Percentiles rank a stretch among this genome's conserved stretches.
phyloP scores from a whole-genome alignment of 2,329 filamentous ascomycete genomes.

The Penicillium psychrosexuale region DNA sequence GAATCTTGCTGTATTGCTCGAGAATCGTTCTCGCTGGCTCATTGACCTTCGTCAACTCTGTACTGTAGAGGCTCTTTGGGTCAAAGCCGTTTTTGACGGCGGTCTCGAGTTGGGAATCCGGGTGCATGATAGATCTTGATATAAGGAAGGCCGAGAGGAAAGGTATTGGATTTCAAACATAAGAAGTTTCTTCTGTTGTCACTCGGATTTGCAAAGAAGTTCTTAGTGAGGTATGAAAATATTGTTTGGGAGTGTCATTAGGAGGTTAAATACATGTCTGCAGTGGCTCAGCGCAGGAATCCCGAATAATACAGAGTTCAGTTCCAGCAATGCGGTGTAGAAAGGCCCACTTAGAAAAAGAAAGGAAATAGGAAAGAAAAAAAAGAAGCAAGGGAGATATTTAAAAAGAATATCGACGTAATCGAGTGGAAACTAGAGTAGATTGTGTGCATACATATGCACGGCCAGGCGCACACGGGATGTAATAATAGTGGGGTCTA shows the following conservation, averaged over 20 bases:
- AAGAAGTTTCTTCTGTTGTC: background rate
- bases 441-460: background rate
- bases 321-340: background rate
- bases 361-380: too few species aligned
- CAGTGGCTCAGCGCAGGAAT: background rate
- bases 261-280: background rate
- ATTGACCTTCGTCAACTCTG: background rate
- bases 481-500: background rate
- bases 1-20: background rate
- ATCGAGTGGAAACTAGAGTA: background rate
- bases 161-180: background rate
- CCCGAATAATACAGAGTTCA: background rate
- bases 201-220: background rate
- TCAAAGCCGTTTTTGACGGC: conserved; percentile 1
- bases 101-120: background rate
- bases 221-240: too few species aligned
- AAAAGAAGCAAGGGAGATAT: background rate
- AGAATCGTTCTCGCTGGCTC: background rate
- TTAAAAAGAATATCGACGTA: background rate
- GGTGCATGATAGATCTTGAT: background rate
- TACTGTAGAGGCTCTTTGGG: background rate
- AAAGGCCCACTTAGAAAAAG: background rate
- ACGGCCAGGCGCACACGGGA: background rate
- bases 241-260: too few species aligned
- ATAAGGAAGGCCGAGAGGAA: background rate